Evolutionary conservation across 2,329 filamentous ascomycete species (phyloP).

Genomic region (Neonectria coccinea): DNA sequence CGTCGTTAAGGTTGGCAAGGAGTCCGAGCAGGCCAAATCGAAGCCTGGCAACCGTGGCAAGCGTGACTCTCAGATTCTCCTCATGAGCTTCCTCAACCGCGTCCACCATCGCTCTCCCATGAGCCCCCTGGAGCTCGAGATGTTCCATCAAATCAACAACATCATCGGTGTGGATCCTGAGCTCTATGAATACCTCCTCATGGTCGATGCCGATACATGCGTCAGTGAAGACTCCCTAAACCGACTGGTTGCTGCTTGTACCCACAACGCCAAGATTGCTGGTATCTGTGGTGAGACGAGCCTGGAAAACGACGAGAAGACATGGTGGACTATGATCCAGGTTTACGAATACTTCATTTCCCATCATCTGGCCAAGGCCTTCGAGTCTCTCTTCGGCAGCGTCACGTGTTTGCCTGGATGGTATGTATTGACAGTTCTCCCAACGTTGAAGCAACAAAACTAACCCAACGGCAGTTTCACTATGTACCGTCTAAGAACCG

Average conservation of each 20-base stretch:
- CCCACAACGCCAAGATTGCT: slow-evolving; percentile 94
- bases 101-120: slow-evolving; percentile 95
- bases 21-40: slow-evolving; percentile 88
- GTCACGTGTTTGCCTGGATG: slow-evolving; percentile 99
- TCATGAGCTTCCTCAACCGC: slow-evolving; percentile 98
- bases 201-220: slow-evolving; percentile 97
- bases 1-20: slow-evolving; percentile 96
- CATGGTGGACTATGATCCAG: slow-evolving; percentile 99
- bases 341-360: slow-evolving; percentile 99
- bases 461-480: slow-evolving; percentile 79
- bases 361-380: slow-evolving; percentile 95
- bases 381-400: slow-evolving; percentile 96
- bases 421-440: slow-evolving; percentile 66
- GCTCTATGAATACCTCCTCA: slow-evolving; percentile 95
- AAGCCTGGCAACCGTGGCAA: slow-evolving; percentile 99
- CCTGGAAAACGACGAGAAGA: slow-evolving; percentile 92
- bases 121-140: slow-evolving; percentile 95
- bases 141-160: slow-evolving; percentile 99
- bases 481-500: slow-evolving; percentile 97
- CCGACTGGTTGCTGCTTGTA: slow-evolving; percentile 89
- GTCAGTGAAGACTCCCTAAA: slow-evolving; percentile 94
- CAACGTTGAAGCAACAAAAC: background rate
- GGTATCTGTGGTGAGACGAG: slow-evolving; percentile 98
- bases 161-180: slow-evolving; percentile 98
- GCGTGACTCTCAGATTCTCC: slow-evolving; percentile 94